phyloP scores from a whole-genome alignment of 1,284 basidiomycete genomes.

The Cutaneotrichosporon mucoides region DNA sequence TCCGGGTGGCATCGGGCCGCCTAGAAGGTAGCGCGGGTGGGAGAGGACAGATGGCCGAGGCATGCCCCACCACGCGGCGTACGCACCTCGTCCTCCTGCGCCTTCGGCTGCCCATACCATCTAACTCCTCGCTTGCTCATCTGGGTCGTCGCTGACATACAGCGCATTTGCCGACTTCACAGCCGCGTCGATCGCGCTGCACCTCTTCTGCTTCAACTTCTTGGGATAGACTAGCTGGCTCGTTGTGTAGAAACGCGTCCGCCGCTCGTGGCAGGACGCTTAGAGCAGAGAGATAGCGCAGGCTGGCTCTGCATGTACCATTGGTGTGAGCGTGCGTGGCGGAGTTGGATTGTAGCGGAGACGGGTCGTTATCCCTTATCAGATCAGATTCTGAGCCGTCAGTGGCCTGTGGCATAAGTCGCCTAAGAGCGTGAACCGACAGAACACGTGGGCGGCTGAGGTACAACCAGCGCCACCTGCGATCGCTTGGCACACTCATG shows the following conservation, averaged over 20 bases:
- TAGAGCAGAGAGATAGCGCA: neutral
- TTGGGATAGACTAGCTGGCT: slow-evolving; percentile 56
- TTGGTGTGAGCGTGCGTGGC: neutral
- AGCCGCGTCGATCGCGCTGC: slow-evolving; percentile 86
- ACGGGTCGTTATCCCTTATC: too few species aligned
- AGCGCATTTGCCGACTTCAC: slow-evolving; percentile 97
- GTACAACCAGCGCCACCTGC: too few species aligned
- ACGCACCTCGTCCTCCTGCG: too few species aligned
- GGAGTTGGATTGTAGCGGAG: neutral
- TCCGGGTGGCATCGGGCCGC: too few species aligned
- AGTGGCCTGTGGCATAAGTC: too few species aligned
- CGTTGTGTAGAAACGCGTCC: slow-evolving; percentile 1
- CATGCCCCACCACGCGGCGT: too few species aligned
- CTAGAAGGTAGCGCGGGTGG: too few species aligned
- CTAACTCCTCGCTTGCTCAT: neutral
- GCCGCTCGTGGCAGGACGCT: neutral
- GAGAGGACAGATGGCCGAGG: too few species aligned
- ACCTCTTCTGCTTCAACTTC: slow-evolving; percentile 99
- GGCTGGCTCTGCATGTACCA: neutral
- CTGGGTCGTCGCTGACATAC: slow-evolving; percentile 8
- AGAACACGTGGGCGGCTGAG: too few species aligned
- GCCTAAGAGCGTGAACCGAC: too few species aligned
- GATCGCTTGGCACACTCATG: neutral
- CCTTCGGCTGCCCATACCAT: neutral
- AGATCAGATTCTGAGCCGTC: too few species aligned